A percentile compares a stretch with the other conserved stretches of the same genome.
phyloP scores from a whole-genome alignment of 768 basidiomycete species.

The Naganishia randhawae region DNA sequence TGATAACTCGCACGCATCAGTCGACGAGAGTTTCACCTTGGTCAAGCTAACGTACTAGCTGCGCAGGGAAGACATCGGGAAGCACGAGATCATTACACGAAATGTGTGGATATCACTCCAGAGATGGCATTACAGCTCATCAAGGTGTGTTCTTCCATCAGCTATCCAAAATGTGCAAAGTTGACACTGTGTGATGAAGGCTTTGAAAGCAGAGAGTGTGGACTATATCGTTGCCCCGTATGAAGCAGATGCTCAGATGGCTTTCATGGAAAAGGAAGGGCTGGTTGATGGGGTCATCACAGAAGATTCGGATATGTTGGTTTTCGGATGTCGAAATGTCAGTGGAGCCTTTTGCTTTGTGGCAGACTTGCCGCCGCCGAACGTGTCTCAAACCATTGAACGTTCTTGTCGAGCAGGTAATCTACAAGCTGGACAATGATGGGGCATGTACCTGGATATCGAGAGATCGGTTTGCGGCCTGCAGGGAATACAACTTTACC shows the following conservation, averaged over 20 bases:
- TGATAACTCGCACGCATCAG: slow-evolving; percentile 44
- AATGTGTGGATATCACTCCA: slow-evolving; percentile 90
- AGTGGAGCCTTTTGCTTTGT: slow-evolving; percentile 11
- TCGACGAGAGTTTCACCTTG: slow-evolving; percentile 70
- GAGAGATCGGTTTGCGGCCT: slow-evolving; percentile 50
- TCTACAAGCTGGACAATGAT: slow-evolving; percentile 81
- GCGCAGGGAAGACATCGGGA: slow-evolving; percentile 73
- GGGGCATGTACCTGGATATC: slow-evolving; percentile 53
- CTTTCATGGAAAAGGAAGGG: slow-evolving; percentile 78
- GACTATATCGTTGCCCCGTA: slow-evolving; percentile 92
- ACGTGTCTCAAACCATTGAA: too few species aligned
- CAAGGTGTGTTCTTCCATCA: slow-evolving; percentile 60
- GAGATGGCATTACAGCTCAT: slow-evolving; percentile 97
- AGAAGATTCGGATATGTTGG: slow-evolving; percentile 94
- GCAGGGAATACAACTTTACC: slow-evolving; percentile 67
- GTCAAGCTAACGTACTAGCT: slow-evolving; percentile 67
- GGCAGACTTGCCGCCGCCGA: too few species aligned
- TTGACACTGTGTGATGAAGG: slow-evolving; percentile 55
- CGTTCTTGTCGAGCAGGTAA: slow-evolving; percentile 43
- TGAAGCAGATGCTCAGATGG: slow-evolving; percentile 95
- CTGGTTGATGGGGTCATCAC: slow-evolving; percentile 88
- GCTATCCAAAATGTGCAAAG: neutral
- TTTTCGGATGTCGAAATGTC: slow-evolving; percentile 89
- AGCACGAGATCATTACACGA: slow-evolving; percentile 82
- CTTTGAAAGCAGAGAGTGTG: slow-evolving; percentile 73